Percentiles rank a stretch among this genome's conserved stretches.
These are phyloP conservation scores for Eucommia ulmoides DNA, from an alignment of 257 asterid species.

Conservation along the genomic window DNA sequence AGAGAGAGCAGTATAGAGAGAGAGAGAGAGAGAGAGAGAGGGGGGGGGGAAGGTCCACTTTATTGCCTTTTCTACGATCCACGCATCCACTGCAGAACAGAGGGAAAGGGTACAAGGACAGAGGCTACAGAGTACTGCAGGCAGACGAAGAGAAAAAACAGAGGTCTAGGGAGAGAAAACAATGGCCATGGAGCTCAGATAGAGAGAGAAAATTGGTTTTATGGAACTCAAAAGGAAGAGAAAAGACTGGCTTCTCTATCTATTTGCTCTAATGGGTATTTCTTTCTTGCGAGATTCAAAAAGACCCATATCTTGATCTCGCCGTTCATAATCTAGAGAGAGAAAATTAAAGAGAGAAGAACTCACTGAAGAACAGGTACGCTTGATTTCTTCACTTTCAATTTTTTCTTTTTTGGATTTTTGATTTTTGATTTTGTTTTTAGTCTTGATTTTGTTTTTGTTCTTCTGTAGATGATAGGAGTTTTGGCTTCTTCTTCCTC, in stretches of 20 bases:
- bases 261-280: conserved; percentile 15
- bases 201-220: background rate
- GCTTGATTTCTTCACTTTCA: background rate
- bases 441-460: background rate
- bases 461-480: conserved; percentile 20
- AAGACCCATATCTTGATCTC: conserved; percentile 3
- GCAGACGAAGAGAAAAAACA: background rate
- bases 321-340: background rate
- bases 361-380: conserved; percentile 2
- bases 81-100: conserved; percentile 42
- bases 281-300: conserved; percentile 11
- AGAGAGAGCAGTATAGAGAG: too few species aligned
- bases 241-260: conserved; percentile 7
- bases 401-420: background rate
- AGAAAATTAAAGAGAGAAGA: conserved; percentile 1
- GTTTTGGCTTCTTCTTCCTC: conserved; percentile 14
- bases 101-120: conserved; percentile 19
- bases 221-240: conserved; percentile 16
- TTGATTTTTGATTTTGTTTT: background rate
- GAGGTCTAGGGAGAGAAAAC: conserved; percentile 4
- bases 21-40: conserved; percentile 5
- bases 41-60: conserved; percentile 21
- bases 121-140: conserved; percentile 9
- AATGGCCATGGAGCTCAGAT: background rate
- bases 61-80: conserved; percentile 25